Conservation (phyloP, 139 green algal species). For the Ostreobium quekettii region DNA sequence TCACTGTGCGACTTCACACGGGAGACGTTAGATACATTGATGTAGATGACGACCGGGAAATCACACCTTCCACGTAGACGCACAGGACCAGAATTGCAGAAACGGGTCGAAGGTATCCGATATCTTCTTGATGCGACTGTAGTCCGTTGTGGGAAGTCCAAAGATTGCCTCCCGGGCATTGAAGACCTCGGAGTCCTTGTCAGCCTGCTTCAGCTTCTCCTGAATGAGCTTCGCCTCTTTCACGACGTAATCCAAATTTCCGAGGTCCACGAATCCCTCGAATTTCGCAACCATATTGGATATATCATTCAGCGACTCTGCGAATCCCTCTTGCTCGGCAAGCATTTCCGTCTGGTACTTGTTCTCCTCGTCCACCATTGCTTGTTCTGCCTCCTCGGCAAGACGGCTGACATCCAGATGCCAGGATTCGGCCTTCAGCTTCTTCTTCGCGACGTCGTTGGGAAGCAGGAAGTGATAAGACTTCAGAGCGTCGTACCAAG, state of each 20-base stretch:
- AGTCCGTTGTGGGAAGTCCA: slow-evolving; percentile 48
- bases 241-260: slow-evolving; percentile 1
- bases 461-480: slow-evolving; percentile 41
- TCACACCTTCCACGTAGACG: slow-evolving; percentile 34
- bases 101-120: slow-evolving; percentile 68
- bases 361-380: slow-evolving; percentile 28
- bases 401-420: slow-evolving; percentile 23
- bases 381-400: slow-evolving; percentile 37
- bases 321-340: slow-evolving; percentile 55
- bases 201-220: slow-evolving; percentile 46
- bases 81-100: slow-evolving; percentile 62
- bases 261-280: neutral
- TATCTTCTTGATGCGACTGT: slow-evolving; percentile 44
- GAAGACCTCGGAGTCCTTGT: slow-evolving; percentile 42
- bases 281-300: neutral
- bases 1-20: too few relatives aligned
- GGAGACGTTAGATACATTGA: too few relatives aligned
- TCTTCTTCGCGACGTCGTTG: slow-evolving; percentile 47
- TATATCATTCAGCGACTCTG: slow-evolving; percentile 33
- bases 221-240: slow-evolving; percentile 7
- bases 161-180: slow-evolving; percentile 62
- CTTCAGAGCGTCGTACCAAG: slow-evolving; percentile 61
- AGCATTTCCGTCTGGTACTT: slow-evolving; percentile 55
- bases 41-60: too few relatives aligned
- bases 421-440: slow-evolving; percentile 31